Evolutionary conservation across 257 asterid genomes (phyloP).

Genomic region (Solanum bulbocastanum): DNA sequence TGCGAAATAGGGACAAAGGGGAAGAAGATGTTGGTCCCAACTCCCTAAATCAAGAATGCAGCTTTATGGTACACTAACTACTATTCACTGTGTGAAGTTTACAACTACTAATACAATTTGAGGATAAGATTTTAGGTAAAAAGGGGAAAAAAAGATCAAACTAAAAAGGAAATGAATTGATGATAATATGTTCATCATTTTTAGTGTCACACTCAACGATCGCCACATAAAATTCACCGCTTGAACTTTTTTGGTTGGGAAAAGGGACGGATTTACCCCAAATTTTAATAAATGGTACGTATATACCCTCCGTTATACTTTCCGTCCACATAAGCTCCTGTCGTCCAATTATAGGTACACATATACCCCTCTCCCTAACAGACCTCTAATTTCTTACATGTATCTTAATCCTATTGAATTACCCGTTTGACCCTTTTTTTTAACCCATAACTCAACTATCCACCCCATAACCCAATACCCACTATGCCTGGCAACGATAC

Average conservation of each 20-base stretch:
- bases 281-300: too few species aligned
- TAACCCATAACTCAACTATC: too few species aligned
- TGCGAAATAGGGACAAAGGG: not conserved
- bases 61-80: not conserved
- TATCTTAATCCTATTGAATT: too few species aligned
- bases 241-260: not conserved
- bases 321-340: too few species aligned
- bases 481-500: too few species aligned
- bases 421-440: too few species aligned
- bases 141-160: not conserved
- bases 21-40: not conserved
- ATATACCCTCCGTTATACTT: too few species aligned
- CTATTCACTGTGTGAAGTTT: not conserved
- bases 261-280: too few species aligned
- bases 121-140: not conserved
- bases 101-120: not conserved
- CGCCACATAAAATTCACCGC: not conserved
- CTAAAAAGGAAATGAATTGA: not conserved
- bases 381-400: too few species aligned
- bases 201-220: not conserved
- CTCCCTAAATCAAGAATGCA: not conserved
- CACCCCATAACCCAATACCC: too few species aligned
- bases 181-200: not conserved
- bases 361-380: too few species aligned
- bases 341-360: too few species aligned